These are phyloP conservation scores for Hygrocybe coccinea DNA, from an alignment of 768 basidiomycete genomes.

Conservation along the genomic window DNA sequence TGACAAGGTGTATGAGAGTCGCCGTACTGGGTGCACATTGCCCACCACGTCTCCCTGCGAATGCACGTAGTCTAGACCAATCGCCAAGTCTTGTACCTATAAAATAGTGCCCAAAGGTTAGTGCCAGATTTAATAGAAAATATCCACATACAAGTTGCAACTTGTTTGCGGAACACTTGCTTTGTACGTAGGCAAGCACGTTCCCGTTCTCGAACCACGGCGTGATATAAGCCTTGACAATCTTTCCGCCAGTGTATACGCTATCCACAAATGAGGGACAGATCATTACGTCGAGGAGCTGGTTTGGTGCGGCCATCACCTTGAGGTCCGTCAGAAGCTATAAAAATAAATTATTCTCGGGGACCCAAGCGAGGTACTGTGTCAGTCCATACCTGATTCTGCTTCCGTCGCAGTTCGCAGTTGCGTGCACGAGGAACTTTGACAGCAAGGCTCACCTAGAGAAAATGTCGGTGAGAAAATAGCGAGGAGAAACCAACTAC, in stretches of 20 bases:
- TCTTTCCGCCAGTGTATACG: not conserved
- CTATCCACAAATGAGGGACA: not conserved
- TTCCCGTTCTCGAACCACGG: not conserved
- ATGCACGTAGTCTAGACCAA: not conserved
- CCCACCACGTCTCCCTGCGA: not conserved
- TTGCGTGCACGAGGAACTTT: no score
- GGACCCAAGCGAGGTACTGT: no score
- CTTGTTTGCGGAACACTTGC: not conserved
- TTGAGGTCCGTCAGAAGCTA: no score
- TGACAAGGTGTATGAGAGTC: not conserved
- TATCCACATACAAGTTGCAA: not conserved
- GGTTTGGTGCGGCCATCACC: no score
- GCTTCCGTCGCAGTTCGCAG: no score
- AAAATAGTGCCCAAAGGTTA: not conserved
- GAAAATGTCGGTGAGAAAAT: no score
- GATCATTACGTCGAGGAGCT: not conserved
- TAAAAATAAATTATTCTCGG: no score
- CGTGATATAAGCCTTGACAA: not conserved
- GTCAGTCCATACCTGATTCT: no score
- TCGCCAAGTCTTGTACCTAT: not conserved
- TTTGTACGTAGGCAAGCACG: not conserved
- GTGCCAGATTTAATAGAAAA: not conserved
- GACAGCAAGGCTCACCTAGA: no score
- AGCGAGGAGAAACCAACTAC: no score
- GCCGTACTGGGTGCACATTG: not conserved